A percentile compares a stretch with the other conserved stretches of the same genome.
Evolutionary conservation across 2,329 filamentous ascomycete genomes (phyloP).

Genomic region (Nannizziopsis barbatae): DNA sequence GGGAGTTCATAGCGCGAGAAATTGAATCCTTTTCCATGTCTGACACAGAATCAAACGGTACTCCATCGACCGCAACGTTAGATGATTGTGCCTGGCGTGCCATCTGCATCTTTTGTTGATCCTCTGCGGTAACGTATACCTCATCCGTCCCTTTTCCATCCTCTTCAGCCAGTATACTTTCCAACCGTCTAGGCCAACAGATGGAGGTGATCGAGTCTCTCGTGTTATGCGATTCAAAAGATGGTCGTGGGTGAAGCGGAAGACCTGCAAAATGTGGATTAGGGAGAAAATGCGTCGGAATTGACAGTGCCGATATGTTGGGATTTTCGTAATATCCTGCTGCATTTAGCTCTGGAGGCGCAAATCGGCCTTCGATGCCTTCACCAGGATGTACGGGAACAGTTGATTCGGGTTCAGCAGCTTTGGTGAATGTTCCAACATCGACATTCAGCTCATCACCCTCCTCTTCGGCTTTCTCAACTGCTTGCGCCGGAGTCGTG

Average conservation of each 20-base stretch:
- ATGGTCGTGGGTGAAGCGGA: slow-evolving; percentile 47
- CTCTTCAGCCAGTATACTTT: slow-evolving; percentile 68
- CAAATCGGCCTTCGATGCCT: slow-evolving; percentile 66
- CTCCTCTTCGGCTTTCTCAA: slow-evolving; percentile 62
- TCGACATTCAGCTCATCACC: slow-evolving; percentile 87
- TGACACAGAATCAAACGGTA: slow-evolving; percentile 4
- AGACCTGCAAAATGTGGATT: slow-evolving; percentile 38
- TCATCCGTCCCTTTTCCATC: slow-evolving; percentile 23
- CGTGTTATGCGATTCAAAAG: slow-evolving; percentile 56
- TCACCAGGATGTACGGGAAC: slow-evolving; percentile 62
- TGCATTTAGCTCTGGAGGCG: slow-evolving; percentile 55
- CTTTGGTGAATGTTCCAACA: slow-evolving; percentile 64
- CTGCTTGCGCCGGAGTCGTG: slow-evolving; percentile 71
- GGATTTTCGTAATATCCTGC: slow-evolving; percentile 59
- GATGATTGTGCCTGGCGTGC: slow-evolving; percentile 39
- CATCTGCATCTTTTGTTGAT: slow-evolving; percentile 60
- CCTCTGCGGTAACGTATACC: slow-evolving; percentile 60
- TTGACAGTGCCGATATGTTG: slow-evolving; percentile 55
- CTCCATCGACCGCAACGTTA: neutral
- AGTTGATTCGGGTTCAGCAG: slow-evolving; percentile 32
- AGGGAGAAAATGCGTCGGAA: slow-evolving; percentile 39
- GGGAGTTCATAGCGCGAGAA: slow-evolving; percentile 2
- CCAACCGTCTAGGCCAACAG: slow-evolving; percentile 56
- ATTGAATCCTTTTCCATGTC: slow-evolving; percentile 7
- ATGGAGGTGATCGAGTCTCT: slow-evolving; percentile 48